Evolutionary conservation across 192 early-diverging fungal genomes (phyloP), one percentile per base, ranked within the genome.

Genomic region (Spizellomyces sp.): DNA sequence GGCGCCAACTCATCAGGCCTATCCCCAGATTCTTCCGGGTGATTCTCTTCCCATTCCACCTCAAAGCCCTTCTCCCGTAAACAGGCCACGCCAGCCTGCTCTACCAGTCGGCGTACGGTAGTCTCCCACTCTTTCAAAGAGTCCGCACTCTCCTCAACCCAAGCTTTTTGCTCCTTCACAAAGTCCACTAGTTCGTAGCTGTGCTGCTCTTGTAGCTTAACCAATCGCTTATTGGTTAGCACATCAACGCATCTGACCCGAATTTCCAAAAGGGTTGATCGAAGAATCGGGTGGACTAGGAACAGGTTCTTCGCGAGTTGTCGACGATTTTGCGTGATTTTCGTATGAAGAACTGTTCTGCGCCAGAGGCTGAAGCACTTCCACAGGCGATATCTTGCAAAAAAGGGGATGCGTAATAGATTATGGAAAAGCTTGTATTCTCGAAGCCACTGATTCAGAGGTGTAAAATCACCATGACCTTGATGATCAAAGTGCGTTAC

Each of bases 301-400:
- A 88, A 88, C 27, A 86, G 72, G 47, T 77, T 77, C 54, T 80
- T 65, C 6, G 67, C 22, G 5, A 88, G 70, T 43, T 67, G 55
- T 27, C 73, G 55, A 41, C 81, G 80, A 0, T 76, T 60, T n/a
- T 62, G 50, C 44, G 47, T 52, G 47, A 86, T 82, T 73, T 88
- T 88, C 21, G 79, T 62, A 48, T 78, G 81, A 5, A 84, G 70
- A 3, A 88, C 78, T 14, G 79, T 78, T 14, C 62, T 45, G 42
- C 78, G 78, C 86, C 86, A 88, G 6, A 79, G 66, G 10, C 75
- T 80, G 73, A 88, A 88, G 66, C 79, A 81, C 74, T 88, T 88
- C 84, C 86, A 86, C 15, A 78, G n/a, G 21, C 86, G 74, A 75
- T 88, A 88, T 9, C 77, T 74, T 5, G 63, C 62, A 66, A 88